Evolutionary conservation across 148 eudicot species (phyloP), one percentile per base, ranked within the genome.

Genomic region (Arctostaphylos glauca): DNA sequence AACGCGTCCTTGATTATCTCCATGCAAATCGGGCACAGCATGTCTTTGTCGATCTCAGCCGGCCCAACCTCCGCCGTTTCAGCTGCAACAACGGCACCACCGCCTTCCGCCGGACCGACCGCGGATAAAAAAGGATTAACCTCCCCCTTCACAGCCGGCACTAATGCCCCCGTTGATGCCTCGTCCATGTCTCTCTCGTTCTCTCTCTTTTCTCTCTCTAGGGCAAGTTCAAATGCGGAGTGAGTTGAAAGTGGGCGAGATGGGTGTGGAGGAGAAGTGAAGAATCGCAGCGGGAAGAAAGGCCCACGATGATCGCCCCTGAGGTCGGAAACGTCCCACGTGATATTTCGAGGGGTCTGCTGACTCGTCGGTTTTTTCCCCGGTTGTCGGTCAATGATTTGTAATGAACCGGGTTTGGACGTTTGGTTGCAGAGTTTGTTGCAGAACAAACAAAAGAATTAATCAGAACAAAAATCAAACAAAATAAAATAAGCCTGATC

Each of bases 1-100:
- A 95, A 93, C 44, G 95, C 97, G 46, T 92, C 97, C 84, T 88
- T 95, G 18, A 87, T 80, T 12, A 83, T 74, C 84, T 89, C 90
- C 91, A 92, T 88, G 80, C 91, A 90, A 81, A 87, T 90, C 67
- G 92, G 90, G 81, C 91, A 92, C 84, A 83, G 48, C 9, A 87
- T 83, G 53, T 95, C 98, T 60, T 64, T 86, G 54, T 92, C 94
- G 66, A 47, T 46, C 50, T 84, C 92, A 59, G 75, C 74, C 76
- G 80, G 64, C 60, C 67, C 23, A 75, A 71, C 81, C n/a, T 77
- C 73, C 25, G 70, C 58, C 81, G 50, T 58, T n/a, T 10, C 59
- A 4, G 52, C 78, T 0, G 59, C 68, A 3, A 49, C 68, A 9
- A 23, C 41, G 58, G 67, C 58, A 21, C 64, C 25, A 9, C 59